phyloP scores from a whole-genome alignment of 208 protist genomes.

The Herpetomonas muscarum region DNA sequence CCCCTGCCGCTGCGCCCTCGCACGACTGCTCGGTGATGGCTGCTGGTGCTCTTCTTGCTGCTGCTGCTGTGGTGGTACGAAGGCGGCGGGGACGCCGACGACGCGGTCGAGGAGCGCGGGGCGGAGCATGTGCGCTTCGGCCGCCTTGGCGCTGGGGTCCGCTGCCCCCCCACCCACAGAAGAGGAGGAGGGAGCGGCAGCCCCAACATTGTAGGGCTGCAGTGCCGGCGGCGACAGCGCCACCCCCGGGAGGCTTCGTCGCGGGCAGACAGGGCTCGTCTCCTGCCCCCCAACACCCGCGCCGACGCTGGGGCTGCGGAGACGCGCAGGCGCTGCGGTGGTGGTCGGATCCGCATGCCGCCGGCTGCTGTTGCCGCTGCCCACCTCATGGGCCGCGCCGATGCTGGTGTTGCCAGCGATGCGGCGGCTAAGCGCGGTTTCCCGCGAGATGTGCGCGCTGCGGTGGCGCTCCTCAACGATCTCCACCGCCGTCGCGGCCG shows the following conservation, averaged over 20 bases:
- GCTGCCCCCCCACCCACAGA: too few species aligned
- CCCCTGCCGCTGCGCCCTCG: too few species aligned
- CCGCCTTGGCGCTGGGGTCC: not conserved
- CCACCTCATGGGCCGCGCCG: not conserved
- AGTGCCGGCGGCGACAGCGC: not conserved
- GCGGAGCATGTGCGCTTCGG: not conserved
- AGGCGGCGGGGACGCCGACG: not conserved
- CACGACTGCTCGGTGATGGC: too few species aligned
- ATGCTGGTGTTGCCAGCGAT: not conserved
- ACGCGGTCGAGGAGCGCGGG: not conserved
- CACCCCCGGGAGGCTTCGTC: not conserved
- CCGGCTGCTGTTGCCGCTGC: not conserved
- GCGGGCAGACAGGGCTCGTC: not conserved
- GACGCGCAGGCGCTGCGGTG: slow-evolving; percentile 16
- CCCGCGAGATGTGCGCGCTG: too few species aligned
- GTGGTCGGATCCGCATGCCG: too few species aligned
- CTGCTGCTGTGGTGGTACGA: not conserved
- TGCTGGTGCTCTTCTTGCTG: not conserved
- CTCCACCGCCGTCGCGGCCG: not conserved
- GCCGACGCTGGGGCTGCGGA: slow-evolving; percentile 4
- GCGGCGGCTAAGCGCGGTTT: too few species aligned
- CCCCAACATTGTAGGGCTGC: slow-evolving; percentile 1
- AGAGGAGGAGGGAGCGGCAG: too few species aligned
- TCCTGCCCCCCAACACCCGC: not conserved
- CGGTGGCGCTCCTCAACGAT: too few species aligned